Percentiles rank a stretch among this genome's conserved stretches.
phyloP scores from a whole-genome alignment of 192 early-diverging fungal species.

The Rhizoclosmatium sp. region DNA sequence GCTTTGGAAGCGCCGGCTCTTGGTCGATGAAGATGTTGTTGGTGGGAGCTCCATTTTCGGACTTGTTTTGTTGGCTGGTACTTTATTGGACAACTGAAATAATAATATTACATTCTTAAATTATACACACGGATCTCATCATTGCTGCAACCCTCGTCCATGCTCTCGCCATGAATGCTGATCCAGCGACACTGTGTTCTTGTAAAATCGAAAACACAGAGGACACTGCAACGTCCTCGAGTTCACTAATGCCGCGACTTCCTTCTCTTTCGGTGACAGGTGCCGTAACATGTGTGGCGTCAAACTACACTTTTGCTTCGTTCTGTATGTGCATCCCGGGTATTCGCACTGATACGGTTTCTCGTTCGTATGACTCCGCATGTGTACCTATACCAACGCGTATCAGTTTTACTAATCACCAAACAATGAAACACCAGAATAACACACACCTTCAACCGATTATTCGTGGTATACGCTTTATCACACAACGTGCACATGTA shows the following conservation, averaged over 20 bases:
- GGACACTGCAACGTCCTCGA: background rate
- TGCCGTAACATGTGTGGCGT: background rate
- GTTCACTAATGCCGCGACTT: background rate
- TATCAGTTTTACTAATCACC: no score
- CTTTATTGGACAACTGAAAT: no score
- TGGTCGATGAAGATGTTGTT: background rate
- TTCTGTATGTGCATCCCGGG: background rate
- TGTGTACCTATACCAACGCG: background rate
- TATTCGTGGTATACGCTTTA: slow-evolving; percentile 11
- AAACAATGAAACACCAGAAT: no score
- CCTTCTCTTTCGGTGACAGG: background rate
- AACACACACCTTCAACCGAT: background rate
- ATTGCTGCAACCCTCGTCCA: background rate
- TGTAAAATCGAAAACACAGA: slow-evolving; percentile 12
- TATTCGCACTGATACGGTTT: background rate
- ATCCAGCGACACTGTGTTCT: background rate
- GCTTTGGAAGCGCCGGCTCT: background rate
- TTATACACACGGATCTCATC: background rate
- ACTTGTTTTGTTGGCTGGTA: no score
- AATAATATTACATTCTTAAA: background rate
- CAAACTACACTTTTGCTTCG: slow-evolving; percentile 8
- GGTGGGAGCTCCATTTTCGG: no score
- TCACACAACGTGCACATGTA: background rate
- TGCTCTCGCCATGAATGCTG: slow-evolving; percentile 16
- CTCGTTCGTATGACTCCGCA: slow-evolving; percentile 1